Evolutionary conservation across 2,329 filamentous ascomycete species (phyloP), one percentile per base, ranked within the genome.

Genomic region (Volutella citrinella): DNA sequence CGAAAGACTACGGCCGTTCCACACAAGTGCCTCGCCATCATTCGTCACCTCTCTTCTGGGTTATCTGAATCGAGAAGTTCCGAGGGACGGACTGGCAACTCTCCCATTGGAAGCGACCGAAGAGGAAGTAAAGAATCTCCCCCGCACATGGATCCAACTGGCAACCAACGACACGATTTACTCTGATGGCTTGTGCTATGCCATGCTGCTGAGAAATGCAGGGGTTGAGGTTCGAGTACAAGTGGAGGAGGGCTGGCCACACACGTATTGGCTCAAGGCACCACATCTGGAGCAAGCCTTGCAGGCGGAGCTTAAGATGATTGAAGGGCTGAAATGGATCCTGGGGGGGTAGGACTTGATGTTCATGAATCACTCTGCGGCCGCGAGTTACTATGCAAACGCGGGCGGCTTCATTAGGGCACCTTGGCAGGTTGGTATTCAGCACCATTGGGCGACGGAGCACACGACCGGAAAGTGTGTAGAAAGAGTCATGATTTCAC

Each of bases 181-280:
- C 51, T 69, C 66, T 14, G 71, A 75, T 48, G 70, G 71, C 9
- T 42, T 70, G 8, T 74, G 70, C 42, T 73, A 72, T 46, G 69
- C 64, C 5, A 64, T 64, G 48, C 49, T 59, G 4, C 48, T 75
- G 38, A 55, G 50, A 24, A 50, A 57, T 10, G 60, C 56, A 5
- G 65, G 64, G 10, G 57, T 64, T 1, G 57, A 65, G 10, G 64
- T 72, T 0, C 57, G 49, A 36, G 47, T 69, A 7, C 61, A 68
- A 43, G 58, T 72, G 3, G 58, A 70, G 18, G 40, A 48, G 34
- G 70, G 70, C 8, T 73, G 64, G 60, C 69, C 70, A 13, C 71
- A 75, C 55, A 75, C 71, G 7, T 74, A 72, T 46, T 74, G 72
- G 71, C 48, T 74, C 37, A 66, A 52, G 63, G 48, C 63, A 14